Percentiles rank a stretch among this genome's conserved stretches.
Conservation (phyloP, 352 stramenopile genomes). For the Phytophthora fragariaefolia region DNA sequence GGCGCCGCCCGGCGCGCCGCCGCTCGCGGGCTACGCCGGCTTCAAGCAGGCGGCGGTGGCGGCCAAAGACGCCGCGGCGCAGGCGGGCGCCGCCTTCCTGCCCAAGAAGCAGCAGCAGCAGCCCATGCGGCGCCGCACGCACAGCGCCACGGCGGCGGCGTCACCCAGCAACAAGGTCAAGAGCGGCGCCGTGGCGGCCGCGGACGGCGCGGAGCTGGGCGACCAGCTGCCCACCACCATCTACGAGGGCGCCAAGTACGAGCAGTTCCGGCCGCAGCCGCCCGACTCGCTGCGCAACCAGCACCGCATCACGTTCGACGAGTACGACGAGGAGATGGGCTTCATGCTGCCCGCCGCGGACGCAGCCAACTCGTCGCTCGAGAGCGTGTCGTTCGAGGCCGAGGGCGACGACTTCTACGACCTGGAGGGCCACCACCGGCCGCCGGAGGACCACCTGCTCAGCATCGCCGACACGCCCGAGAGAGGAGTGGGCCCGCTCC, state of each 20-base stretch:
- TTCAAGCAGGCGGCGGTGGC: too few relatives aligned
- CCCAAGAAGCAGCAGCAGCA: slow-evolving; percentile 81
- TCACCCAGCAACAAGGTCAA: slow-evolving; percentile 35
- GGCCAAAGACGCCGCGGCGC: too few relatives aligned
- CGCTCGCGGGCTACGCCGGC: too few relatives aligned
- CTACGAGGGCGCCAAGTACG: slow-evolving; percentile 52
- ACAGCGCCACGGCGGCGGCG: slow-evolving; percentile 55
- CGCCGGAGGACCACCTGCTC: slow-evolving; percentile 35
- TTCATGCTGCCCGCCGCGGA: slow-evolving; percentile 44
- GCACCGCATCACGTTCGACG: slow-evolving; percentile 65
- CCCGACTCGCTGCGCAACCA: slow-evolving; percentile 60
- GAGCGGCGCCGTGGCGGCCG: slow-evolving; percentile 28
- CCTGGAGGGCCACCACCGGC: slow-evolving; percentile 51
- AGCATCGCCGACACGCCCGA: slow-evolving; percentile 36
- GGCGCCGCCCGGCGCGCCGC: too few relatives aligned
- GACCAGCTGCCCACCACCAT: slow-evolving; percentile 61
- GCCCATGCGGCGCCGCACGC: slow-evolving; percentile 76
- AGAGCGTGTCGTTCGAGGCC: slow-evolving; percentile 66
- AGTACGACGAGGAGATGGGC: slow-evolving; percentile 61
- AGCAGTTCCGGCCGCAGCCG: slow-evolving; percentile 34
- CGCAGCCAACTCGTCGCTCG: slow-evolving; percentile 43
- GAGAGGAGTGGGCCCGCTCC: slow-evolving; percentile 16
- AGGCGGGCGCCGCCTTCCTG: slow-evolving; percentile 52
- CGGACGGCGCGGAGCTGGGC: slow-evolving; percentile 13
- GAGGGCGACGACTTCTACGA: slow-evolving; percentile 55